These are phyloP conservation scores for Quercus gilva DNA, from an alignment of 306 rosid species.

Conservation along the genomic window DNA sequence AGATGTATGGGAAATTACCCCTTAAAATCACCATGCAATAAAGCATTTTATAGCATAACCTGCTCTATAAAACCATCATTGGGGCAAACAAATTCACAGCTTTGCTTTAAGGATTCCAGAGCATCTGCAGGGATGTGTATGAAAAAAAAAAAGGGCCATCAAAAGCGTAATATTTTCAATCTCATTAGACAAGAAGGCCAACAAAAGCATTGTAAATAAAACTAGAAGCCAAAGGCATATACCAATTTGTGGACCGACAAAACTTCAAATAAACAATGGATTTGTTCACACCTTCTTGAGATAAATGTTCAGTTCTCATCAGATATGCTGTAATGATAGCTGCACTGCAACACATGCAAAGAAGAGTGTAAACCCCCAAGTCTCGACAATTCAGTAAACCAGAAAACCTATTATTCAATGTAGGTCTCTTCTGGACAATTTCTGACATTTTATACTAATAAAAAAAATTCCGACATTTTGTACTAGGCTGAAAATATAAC, in stretches of 20 bases:
- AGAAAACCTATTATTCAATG: background rate
- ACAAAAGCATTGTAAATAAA: background rate
- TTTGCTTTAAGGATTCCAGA: slow-evolving; percentile 67
- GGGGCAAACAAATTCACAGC: slow-evolving; percentile 86
- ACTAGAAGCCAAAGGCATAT: slow-evolving; percentile 16
- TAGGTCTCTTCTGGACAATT: background rate
- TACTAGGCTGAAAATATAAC: background rate
- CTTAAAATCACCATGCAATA: slow-evolving; percentile 6
- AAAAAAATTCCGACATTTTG: background rate
- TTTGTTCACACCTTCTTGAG: slow-evolving; percentile 71
- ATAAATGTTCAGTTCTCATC: slow-evolving; percentile 79
- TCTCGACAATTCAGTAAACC: slow-evolving; percentile 19
- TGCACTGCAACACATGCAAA: slow-evolving; percentile 72
- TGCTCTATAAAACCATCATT: slow-evolving; percentile 94
- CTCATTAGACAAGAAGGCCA: background rate
- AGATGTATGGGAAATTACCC: background rate
- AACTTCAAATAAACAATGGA: slow-evolving; percentile 33
- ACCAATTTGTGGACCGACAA: slow-evolving; percentile 29
- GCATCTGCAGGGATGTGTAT: slow-evolving; percentile 58
- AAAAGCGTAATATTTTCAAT: background rate
- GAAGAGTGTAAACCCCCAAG: slow-evolving; percentile 24
- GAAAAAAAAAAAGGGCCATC: background rate
- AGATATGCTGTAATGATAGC: slow-evolving; percentile 82
- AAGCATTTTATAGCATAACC: slow-evolving; percentile 42
- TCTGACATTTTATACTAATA: background rate